Conservation (phyloP, 2,329 filamentous ascomycete species). For the Pseudopyricularia javanii region DNA sequence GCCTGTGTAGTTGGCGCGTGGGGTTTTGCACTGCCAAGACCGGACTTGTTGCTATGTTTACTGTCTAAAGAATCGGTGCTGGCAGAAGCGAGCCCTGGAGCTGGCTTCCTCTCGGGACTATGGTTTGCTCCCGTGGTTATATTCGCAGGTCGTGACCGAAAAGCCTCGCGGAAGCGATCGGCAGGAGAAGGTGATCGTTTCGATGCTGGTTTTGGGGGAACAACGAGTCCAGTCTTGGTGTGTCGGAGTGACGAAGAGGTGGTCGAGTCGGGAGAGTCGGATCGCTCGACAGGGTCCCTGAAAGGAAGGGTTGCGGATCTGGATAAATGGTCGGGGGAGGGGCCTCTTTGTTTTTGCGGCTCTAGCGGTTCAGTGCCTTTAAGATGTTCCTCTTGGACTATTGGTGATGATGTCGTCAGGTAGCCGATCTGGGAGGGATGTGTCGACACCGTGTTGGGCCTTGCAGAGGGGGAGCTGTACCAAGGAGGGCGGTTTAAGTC, state of each 20-base stretch:
- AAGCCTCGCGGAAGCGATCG: slow-evolving; percentile 60
- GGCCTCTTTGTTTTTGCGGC: too few relatives aligned
- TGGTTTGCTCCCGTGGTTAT: slow-evolving; percentile 26
- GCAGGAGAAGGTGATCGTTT: slow-evolving; percentile 56
- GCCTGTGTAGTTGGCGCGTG: background rate
- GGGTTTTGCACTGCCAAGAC: background rate
- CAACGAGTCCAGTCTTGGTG: slow-evolving; percentile 25
- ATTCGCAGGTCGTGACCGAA: slow-evolving; percentile 38
- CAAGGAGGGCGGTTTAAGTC: slow-evolving; percentile 8
- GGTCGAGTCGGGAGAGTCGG: slow-evolving; percentile 19
- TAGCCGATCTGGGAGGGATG: slow-evolving; percentile 56
- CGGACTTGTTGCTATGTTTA: background rate
- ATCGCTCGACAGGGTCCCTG: slow-evolving; percentile 18
- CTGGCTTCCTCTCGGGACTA: slow-evolving; percentile 16
- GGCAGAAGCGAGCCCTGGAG: slow-evolving; percentile 2
- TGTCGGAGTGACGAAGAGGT: slow-evolving; percentile 12
- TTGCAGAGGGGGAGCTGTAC: slow-evolving; percentile 12
- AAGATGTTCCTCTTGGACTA: slow-evolving; percentile 46
- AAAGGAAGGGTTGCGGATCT: slow-evolving; percentile 25
- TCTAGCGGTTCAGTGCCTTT: slow-evolving; percentile 26
- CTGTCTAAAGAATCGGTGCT: background rate
- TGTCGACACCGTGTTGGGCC: slow-evolving; percentile 38
- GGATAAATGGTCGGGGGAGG: slow-evolving; percentile 10
- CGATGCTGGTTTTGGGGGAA: slow-evolving; percentile 18
- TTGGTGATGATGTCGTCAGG: slow-evolving; percentile 55